Evolutionary conservation across 1,139 yeast species (phyloP).

Genomic region (Suhomyces ambrosiae): DNA sequence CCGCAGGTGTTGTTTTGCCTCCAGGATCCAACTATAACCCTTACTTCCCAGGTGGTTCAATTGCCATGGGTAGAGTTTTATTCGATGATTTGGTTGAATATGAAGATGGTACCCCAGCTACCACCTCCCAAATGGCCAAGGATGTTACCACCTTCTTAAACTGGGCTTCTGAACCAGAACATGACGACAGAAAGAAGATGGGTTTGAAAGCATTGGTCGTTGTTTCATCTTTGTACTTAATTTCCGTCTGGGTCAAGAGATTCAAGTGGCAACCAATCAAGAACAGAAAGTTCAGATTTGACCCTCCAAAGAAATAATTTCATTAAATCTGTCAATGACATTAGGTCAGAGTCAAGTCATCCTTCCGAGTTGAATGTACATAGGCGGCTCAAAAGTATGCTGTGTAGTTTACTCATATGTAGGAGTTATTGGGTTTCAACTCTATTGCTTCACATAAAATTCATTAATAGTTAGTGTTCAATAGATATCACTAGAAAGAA

Average conservation of each 20-base stretch:
- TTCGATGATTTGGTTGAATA: conserved; percentile 96
- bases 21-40: conserved; percentile 98
- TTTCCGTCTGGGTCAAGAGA: conserved; percentile 92
- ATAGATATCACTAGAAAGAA: conserved; percentile 10
- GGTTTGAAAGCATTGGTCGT: conserved; percentile 92
- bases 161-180: conserved; percentile 99
- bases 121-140: conserved; percentile 99
- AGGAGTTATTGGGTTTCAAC: conserved; percentile 4
- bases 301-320: conserved; percentile 75
- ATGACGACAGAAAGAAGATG: conserved; percentile 95
- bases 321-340: too few species aligned
- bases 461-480: conserved; percentile 10
- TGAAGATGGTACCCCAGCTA: conserved; percentile 98
- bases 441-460: conserved; percentile 3
- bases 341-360: conserved; percentile 1
- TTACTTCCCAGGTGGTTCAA: conserved; percentile 99
- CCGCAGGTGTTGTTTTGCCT: conserved; percentile 94
- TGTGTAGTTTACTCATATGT: conserved; percentile 9
- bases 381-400: conserved; percentile 11
- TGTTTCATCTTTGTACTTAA: conserved; percentile 74
- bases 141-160: conserved; percentile 93
- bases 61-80: conserved; percentile 98
- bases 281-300: conserved; percentile 91
- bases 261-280: conserved; percentile 98
- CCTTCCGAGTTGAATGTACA: conserved; percentile 11